Evolutionary conservation across 352 stramenopile genomes (phyloP).

Genomic region (Phytophthora nicotianae): DNA sequence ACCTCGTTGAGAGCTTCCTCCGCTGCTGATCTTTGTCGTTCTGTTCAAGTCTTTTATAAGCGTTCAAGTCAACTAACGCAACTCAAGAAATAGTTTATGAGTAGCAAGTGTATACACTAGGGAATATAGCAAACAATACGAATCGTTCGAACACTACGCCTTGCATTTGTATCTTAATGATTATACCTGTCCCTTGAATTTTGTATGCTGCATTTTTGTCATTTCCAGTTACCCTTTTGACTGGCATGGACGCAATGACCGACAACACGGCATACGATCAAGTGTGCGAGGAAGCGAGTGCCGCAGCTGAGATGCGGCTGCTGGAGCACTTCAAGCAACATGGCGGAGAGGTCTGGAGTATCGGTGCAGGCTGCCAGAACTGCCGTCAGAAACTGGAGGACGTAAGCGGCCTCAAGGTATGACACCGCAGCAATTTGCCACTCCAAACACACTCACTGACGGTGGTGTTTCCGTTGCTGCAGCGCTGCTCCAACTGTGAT

Average conservation of each 20-base stretch:
- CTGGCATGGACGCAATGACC: conserved; percentile 15
- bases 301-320: conserved; percentile 64
- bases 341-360: conserved; percentile 75
- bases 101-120: conserved; percentile 16
- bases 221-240: conserved; percentile 10
- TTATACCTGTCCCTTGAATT: conserved; percentile 27
- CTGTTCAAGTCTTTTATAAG: conserved; percentile 21
- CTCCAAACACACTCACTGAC: background rate
- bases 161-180: conserved; percentile 21
- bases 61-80: conserved; percentile 3
- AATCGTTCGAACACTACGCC: background rate
- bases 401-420: conserved; percentile 54
- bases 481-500: conserved; percentile 70
- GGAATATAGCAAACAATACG: conserved; percentile 13
- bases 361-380: conserved; percentile 61
- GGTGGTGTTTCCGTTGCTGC: background rate
- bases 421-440: background rate
- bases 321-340: conserved; percentile 80
- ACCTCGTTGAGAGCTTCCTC: conserved; percentile 50
- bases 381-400: conserved; percentile 58
- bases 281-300: conserved; percentile 62
- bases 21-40: conserved; percentile 10
- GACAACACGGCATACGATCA: conserved; percentile 69
- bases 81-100: conserved; percentile 6
- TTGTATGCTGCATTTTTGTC: conserved; percentile 12